phyloP scores from a whole-genome alignment of 345 rosid genomes.

The Salix suchowensis region DNA sequence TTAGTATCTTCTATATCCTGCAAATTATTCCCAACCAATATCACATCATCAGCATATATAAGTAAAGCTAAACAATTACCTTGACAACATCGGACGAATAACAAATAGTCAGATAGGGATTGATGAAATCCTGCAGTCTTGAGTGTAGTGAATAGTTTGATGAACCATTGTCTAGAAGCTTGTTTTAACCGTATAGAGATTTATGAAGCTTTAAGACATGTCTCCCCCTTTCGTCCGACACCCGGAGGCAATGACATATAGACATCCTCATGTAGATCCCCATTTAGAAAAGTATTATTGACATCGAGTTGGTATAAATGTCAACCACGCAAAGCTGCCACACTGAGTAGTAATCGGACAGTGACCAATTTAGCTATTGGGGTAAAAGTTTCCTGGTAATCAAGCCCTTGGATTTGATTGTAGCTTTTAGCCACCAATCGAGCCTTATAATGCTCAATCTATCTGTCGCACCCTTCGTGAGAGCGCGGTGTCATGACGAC shows the following conservation, averaged over 20 bases:
- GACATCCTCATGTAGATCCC: neutral
- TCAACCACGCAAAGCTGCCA: neutral
- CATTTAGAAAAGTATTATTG: neutral
- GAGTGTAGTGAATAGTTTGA: neutral
- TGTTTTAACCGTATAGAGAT: neutral
- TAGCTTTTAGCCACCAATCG: neutral
- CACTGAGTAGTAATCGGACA: too few relatives aligned
- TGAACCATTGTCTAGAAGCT: neutral
- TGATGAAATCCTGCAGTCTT: neutral
- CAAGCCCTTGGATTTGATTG: too few relatives aligned
- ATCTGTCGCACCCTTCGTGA: too few relatives aligned
- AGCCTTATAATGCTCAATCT: neutral
- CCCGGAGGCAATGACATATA: neutral
- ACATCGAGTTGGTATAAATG: neutral
- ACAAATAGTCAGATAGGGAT: neutral
- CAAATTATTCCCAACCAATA: neutral
- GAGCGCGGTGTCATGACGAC: too few relatives aligned
- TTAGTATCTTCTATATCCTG: conserved; percentile 1
- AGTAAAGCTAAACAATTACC: neutral
- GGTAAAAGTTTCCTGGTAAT: too few relatives aligned
- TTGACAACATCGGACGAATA: neutral
- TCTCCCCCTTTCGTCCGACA: neutral
- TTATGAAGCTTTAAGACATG: neutral
- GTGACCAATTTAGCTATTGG: too few relatives aligned
- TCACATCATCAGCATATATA: neutral